Base-by-base conservation (phyloP, 306 rosid species). In the Alnus rubra region DNA sequence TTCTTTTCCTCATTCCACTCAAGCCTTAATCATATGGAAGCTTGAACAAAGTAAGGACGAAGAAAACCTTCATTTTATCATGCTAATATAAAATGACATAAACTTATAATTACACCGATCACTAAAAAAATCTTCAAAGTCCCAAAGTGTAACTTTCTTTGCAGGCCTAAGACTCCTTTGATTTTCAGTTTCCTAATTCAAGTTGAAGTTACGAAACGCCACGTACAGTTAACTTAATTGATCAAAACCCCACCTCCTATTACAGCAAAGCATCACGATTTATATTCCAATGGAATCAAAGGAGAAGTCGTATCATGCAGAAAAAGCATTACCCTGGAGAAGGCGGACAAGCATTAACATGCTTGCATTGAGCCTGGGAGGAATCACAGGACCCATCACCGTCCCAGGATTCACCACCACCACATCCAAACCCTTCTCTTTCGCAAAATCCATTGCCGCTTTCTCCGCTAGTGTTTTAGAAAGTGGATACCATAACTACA, bases 371-470 rank as follows among this genome's bases (percentile, higher is more conserved):
- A 92, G 82, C 80, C 92, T 82, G 2, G 98, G 95, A 1, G 98
- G 49, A 78, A 94, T 84, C 63, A 89, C 83, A 53, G 92, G 86
- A 31, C 98, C 97, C 97, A 92, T 87, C 31, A 92, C 98, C 13
- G 97, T 91, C 63, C 97, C 98, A 1, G 97, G 97, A 81, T 94
- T 94, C 64, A 94, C 90, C 79, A 88, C 97, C 76, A 94, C 98
- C 85, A 94, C 88, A 82, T 92, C 98, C 86, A 92, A 85, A 62
- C 86, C 93, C 64, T 81, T 89, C 88, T 89, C 97, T 80, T 91
- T 84, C 23, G 91, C 79, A 88, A 94, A 91, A 37, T 91, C 92
- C 97, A 97, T 89, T 23, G 97, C 97, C 30, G 92, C 92, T 78
- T 91, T 92, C 92, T 94, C 98, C 3, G 98, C 97, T 78, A 88